Conservation (phyloP, 2,329 filamentous ascomycete genomes). For the Pyrenochaeta sp. region DNA sequence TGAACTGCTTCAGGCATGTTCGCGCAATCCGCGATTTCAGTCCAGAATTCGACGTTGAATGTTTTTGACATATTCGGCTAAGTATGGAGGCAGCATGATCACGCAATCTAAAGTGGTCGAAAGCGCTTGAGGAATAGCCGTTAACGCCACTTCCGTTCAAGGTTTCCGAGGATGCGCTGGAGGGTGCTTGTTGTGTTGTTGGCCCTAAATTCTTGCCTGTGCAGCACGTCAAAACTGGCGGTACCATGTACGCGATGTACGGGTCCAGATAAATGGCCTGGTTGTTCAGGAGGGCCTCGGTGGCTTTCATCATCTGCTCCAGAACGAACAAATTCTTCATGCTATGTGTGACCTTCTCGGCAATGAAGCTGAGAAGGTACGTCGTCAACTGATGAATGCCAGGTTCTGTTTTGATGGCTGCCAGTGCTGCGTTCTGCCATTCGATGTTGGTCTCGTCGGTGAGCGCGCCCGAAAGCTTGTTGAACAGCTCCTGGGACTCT, state of each 20-base stretch:
- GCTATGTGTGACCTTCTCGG: slow-evolving; percentile 93
- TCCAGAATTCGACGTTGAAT: slow-evolving; percentile 79
- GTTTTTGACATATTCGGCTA: slow-evolving; percentile 80
- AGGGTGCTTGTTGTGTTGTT: slow-evolving; percentile 59
- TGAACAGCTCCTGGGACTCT: slow-evolving; percentile 95
- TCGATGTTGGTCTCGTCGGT: slow-evolving; percentile 89
- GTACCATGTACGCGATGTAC: slow-evolving; percentile 76
- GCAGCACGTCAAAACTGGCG: slow-evolving; percentile 89
- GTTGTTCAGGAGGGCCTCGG: slow-evolving; percentile 84
- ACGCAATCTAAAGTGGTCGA: slow-evolving; percentile 78
- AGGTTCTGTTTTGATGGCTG: slow-evolving; percentile 86
- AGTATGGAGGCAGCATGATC: slow-evolving; percentile 86
- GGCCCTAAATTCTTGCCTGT: slow-evolving; percentile 82
- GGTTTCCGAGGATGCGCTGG: slow-evolving; percentile 58
- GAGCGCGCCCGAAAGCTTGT: slow-evolving; percentile 89
- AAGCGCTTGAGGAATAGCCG: slow-evolving; percentile 26
- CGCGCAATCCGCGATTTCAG: slow-evolving; percentile 88
- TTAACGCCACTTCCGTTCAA: slow-evolving; percentile 44
- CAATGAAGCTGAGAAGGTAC: slow-evolving; percentile 95
- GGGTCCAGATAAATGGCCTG: slow-evolving; percentile 78
- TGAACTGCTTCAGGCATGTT: slow-evolving; percentile 91
- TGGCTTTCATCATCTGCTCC: slow-evolving; percentile 90
- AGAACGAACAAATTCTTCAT: slow-evolving; percentile 90
- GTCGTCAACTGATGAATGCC: slow-evolving; percentile 94
- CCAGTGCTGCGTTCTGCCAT: slow-evolving; percentile 83